Conservation (phyloP, 331 rosid genomes). For the Cydonia oblonga region DNA sequence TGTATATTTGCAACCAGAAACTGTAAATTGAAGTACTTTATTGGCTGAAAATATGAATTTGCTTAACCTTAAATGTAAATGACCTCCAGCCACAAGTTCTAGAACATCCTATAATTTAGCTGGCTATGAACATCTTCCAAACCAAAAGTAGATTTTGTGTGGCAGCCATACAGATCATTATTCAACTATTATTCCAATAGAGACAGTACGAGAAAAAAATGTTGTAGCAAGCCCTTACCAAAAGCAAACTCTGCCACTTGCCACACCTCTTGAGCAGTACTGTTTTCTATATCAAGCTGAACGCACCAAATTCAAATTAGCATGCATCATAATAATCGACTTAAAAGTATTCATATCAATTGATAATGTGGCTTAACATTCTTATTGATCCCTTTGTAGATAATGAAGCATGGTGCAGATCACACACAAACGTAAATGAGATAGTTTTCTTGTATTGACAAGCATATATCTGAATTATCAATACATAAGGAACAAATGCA, state of each 20-base stretch:
- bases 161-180: background rate
- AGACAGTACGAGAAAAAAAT: background rate
- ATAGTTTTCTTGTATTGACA: background rate
- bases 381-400: background rate
- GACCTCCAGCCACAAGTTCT: background rate
- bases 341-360: too few species aligned
- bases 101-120: background rate
- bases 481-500: background rate
- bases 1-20: background rate
- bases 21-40: background rate
- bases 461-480: background rate
- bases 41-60: background rate
- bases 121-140: background rate
- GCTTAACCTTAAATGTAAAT: background rate
- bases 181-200: background rate
- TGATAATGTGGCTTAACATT: background rate
- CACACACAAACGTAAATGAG: background rate
- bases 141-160: background rate
- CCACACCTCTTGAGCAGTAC: conserved; percentile 71
- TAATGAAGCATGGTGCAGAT: background rate
- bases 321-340: background rate
- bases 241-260: conserved; percentile 72
- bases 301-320: background rate
- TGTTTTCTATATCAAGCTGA: conserved; percentile 86
- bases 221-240: conserved; percentile 42